These are phyloP conservation scores for Mycogone perniciosa DNA, from an alignment of 2,329 filamentous ascomycete species.

Conservation along the genomic window DNA sequence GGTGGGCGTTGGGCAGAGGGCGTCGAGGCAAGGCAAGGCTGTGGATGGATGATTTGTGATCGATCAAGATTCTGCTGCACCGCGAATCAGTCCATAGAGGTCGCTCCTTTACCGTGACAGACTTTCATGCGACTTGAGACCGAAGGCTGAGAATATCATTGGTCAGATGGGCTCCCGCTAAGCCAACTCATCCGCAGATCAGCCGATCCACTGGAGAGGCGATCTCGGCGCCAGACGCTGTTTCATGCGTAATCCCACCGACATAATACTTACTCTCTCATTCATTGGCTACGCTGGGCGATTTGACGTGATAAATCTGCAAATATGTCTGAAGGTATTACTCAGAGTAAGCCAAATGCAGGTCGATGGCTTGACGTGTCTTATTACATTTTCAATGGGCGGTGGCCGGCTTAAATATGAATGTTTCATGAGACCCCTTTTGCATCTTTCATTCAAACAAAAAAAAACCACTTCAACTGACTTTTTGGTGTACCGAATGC, in stretches of 20 bases:
- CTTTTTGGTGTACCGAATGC: conserved; percentile 17
- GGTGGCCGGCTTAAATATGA: not conserved
- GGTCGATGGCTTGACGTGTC: conserved; percentile 1
- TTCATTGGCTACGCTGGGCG: too few relatives aligned
- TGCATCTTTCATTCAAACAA: not conserved
- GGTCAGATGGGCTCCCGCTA: too few relatives aligned
- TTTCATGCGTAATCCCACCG: too few relatives aligned
- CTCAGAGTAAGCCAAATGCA: conserved; percentile 10
- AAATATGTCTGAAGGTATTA: conserved; percentile 12
- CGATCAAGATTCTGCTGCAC: conserved; percentile 21
- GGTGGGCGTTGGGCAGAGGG: conserved; percentile 12
- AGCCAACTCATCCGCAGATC: too few relatives aligned
- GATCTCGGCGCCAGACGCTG: too few relatives aligned
- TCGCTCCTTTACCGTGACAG: too few relatives aligned
- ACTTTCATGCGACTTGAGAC: too few relatives aligned
- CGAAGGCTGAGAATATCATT: too few relatives aligned
- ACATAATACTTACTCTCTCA: too few relatives aligned
- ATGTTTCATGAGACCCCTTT: not conserved
- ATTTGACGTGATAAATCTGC: conserved; percentile 1
- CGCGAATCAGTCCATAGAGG: conserved; percentile 1
- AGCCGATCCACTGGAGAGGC: too few relatives aligned
- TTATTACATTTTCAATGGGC: conserved; percentile 1
- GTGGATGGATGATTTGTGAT: conserved; percentile 10
- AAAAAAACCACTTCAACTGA: not conserved
- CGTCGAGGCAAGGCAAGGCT: conserved; percentile 11